These are phyloP conservation scores for Carex kokanica DNA, from an alignment of 176 grass and related monocot genomes.

Conservation along the genomic window DNA sequence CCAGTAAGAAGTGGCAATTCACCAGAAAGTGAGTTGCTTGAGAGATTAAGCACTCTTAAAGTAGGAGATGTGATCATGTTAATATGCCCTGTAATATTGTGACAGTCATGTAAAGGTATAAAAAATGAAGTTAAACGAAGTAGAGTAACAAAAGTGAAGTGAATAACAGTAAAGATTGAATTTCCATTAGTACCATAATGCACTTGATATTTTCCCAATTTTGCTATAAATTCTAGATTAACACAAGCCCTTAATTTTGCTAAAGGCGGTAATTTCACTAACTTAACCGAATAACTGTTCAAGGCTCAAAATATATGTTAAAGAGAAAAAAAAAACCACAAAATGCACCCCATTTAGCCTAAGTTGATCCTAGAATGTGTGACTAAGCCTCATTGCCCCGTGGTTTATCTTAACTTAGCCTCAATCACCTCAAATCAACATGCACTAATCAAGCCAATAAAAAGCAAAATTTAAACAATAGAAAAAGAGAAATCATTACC, in stretches of 20 bases:
- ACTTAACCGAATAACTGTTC: background rate
- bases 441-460: background rate
- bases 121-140: background rate
- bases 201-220: background rate
- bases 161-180: background rate
- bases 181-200: background rate
- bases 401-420: background rate
- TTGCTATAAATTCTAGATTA: background rate
- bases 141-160: background rate
- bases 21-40: constrained; percentile 84
- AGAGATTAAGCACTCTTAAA: constrained; percentile 80
- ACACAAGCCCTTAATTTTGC: background rate
- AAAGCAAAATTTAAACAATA: background rate
- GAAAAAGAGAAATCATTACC: constrained; percentile 37
- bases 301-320: background rate
- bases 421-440: background rate
- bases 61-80: constrained; percentile 99
- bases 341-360: background rate
- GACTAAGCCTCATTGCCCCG: background rate
- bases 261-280: background rate
- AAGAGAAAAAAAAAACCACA: background rate
- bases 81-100: constrained; percentile 66
- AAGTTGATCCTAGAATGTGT: background rate
- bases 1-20: constrained; percentile 81
- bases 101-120: constrained; percentile 16